phyloP scores from a whole-genome alignment of 768 basidiomycete species.

The Trametes punicea region DNA sequence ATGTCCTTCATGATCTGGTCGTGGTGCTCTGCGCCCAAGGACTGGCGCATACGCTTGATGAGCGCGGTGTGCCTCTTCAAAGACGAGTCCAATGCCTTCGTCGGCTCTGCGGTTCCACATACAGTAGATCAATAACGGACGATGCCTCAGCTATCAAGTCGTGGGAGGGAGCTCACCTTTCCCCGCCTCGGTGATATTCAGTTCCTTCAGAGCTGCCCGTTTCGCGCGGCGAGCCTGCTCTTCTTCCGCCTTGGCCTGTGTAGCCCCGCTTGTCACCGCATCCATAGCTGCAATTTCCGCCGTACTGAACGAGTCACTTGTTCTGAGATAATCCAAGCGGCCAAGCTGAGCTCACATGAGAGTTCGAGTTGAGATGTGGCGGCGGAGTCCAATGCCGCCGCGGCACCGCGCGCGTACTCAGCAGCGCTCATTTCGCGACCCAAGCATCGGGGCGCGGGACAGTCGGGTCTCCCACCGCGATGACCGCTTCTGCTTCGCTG shows the following conservation, averaged over 20 bases:
- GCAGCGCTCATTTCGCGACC: neutral
- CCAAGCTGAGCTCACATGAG: constrained; percentile 1
- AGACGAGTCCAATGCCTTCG: constrained; percentile 82
- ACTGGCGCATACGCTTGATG: constrained; percentile 89
- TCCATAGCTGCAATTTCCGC: constrained; percentile 10
- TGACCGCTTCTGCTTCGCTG: neutral
- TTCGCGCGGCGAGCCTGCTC: constrained; percentile 52
- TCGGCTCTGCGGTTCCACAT: constrained; percentile 54
- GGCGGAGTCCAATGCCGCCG: neutral
- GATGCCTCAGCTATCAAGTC: constrained; percentile 1
- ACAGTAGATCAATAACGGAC: neutral
- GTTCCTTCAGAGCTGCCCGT: constrained; percentile 54
- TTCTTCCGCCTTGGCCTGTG: constrained; percentile 42
- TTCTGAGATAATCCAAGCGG: neutral
- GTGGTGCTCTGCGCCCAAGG: constrained; percentile 75
- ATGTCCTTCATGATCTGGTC: constrained; percentile 93
- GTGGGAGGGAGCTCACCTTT: constrained; percentile 44
- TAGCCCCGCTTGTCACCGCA: constrained; percentile 4
- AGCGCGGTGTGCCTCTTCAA: constrained; percentile 94
- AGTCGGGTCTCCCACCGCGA: neutral
- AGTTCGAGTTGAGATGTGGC: constrained; percentile 6
- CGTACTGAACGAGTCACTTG: neutral
- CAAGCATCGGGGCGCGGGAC: neutral
- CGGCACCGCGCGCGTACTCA: neutral
- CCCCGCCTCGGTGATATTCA: constrained; percentile 48